Conservation (phyloP, 2,329 filamentous ascomycete species). For the Seiridium unicorne region DNA sequence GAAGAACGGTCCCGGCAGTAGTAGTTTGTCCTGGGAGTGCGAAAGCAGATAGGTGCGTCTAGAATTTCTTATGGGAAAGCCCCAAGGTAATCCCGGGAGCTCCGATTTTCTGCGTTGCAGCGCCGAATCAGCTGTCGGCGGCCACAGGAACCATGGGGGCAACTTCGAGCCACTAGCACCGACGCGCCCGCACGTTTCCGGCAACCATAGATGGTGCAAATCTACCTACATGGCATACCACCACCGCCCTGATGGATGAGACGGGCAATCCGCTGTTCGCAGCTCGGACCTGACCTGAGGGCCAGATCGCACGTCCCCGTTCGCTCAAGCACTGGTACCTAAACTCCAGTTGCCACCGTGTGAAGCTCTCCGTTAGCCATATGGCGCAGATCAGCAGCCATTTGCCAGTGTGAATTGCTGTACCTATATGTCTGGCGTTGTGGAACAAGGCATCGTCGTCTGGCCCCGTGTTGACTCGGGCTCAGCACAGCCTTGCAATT, state of each 20-base stretch:
- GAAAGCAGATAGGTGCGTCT: background rate
- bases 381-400: too few species aligned
- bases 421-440: background rate
- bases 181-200: background rate
- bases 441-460: background rate
- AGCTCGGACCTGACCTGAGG: background rate
- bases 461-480: background rate
- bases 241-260: background rate
- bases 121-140: background rate
- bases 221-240: background rate
- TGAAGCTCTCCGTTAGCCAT: too few species aligned
- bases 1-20: background rate
- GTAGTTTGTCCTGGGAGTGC: background rate
- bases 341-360: too few species aligned
- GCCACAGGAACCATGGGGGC: background rate
- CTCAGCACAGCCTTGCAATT: background rate
- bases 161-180: background rate
- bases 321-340: too few species aligned
- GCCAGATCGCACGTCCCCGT: too few species aligned
- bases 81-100: background rate
- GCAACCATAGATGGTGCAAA: background rate
- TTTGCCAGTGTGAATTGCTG: background rate
- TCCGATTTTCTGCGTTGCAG: background rate
- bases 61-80: background rate
- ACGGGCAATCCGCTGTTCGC: background rate